These are phyloP conservation scores for Phaeolepiota aurea DNA, from an alignment of 768 basidiomycete genomes.

Conservation along the genomic window DNA sequence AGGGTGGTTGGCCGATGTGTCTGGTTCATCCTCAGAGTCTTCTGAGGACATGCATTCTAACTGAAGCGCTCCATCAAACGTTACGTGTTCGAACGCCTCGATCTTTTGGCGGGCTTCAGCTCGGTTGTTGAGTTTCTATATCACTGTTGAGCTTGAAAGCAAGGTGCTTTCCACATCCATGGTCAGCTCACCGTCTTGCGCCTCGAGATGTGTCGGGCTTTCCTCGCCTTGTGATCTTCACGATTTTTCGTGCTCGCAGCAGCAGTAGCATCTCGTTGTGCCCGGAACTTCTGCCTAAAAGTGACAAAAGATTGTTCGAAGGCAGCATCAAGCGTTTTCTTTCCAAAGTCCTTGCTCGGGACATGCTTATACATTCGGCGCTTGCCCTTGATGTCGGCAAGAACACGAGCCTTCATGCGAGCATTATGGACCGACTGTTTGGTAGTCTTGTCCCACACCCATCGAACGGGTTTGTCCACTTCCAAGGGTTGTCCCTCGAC, in stretches of 20 bases:
- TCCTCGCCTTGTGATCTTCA: conserved; percentile 56
- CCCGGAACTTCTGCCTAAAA: conserved; percentile 56
- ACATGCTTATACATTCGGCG: conserved; percentile 55
- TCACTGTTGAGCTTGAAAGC: background rate
- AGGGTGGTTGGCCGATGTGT: conserved; percentile 3
- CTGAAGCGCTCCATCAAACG: conserved; percentile 65
- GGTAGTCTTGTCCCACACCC: conserved; percentile 73
- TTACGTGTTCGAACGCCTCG: conserved; percentile 46
- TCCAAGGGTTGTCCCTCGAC: conserved; percentile 40
- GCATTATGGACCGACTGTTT: conserved; percentile 70
- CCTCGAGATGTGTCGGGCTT: conserved; percentile 49
- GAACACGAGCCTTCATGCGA: conserved; percentile 58
- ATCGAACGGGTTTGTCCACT: conserved; percentile 52
- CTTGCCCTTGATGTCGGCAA: conserved; percentile 51
- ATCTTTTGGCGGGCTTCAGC: conserved; percentile 49
- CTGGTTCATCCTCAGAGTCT: conserved; percentile 52
- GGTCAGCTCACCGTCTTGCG: conserved; percentile 48
- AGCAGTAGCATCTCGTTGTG: conserved; percentile 40
- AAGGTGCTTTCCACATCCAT: background rate
- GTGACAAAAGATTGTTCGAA: conserved; percentile 72
- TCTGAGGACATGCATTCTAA: conserved; percentile 78
- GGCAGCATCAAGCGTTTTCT: conserved; percentile 48
- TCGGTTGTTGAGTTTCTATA: conserved; percentile 63
- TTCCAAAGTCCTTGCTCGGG: conserved; percentile 54
- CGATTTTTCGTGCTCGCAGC: conserved; percentile 38